These are phyloP conservation scores for Globisporangium okanoganense DNA, from an alignment of 352 stramenopile genomes.

Conservation along the genomic window DNA sequence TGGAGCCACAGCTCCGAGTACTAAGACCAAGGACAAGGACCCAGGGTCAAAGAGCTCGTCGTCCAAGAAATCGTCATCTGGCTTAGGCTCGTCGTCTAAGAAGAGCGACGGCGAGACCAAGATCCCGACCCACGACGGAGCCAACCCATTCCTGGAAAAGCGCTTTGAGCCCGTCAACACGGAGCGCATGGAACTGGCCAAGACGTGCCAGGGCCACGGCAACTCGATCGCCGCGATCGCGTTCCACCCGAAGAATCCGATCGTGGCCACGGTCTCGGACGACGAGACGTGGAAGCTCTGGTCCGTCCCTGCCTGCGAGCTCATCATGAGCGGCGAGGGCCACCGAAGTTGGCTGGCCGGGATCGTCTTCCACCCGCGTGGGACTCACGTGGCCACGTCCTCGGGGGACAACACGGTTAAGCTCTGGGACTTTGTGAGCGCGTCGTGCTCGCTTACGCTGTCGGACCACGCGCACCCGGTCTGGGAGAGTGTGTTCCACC, in stretches of 20 bases:
- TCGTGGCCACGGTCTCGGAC: constrained; percentile 91
- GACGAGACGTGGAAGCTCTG: constrained; percentile 96
- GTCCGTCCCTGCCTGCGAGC: constrained; percentile 89
- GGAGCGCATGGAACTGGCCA: constrained; percentile 75
- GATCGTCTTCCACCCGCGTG: constrained; percentile 90
- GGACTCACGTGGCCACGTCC: constrained; percentile 89
- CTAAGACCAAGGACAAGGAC: constrained; percentile 7
- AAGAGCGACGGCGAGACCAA: constrained; percentile 49
- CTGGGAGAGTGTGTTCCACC: constrained; percentile 92
- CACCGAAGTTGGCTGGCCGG: constrained; percentile 90
- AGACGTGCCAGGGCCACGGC: constrained; percentile 89
- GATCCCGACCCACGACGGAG: constrained; percentile 50
- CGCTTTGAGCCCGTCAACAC: constrained; percentile 60
- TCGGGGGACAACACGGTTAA: constrained; percentile 94
- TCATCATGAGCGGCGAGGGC: constrained; percentile 94
- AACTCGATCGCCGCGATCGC: constrained; percentile 88
- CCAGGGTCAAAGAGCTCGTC: constrained; percentile 18
- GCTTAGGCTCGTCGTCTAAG: constrained; percentile 9
- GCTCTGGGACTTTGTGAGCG: constrained; percentile 92
- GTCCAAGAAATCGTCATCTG: constrained; percentile 13
- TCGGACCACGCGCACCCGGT: constrained; percentile 92
- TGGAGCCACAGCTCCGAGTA: not conserved
- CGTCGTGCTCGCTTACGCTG: constrained; percentile 87
- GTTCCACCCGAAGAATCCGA: constrained; percentile 92
- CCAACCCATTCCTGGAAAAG: constrained; percentile 75